phyloP scores from a whole-genome alignment of 805 yeast genomes.

The Schizosaccharomyces octosporus region DNA sequence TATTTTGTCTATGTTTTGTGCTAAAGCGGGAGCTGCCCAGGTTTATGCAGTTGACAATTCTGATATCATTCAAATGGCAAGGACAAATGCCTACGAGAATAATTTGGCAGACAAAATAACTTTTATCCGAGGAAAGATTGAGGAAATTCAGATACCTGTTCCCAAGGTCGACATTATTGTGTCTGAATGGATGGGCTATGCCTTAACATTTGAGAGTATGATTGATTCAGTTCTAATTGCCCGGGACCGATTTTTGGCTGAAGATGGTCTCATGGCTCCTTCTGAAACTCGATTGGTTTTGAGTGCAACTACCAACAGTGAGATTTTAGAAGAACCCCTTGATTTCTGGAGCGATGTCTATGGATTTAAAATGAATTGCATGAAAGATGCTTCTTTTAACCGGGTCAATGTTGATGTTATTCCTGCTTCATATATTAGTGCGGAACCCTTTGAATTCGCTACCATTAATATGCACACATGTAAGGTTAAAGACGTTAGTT shows the following conservation, averaged over 20 bases:
- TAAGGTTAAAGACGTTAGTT: conserved; percentile 43
- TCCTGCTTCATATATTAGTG: conserved; percentile 26
- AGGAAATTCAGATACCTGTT: conserved; percentile 51
- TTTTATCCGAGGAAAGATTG: conserved; percentile 55
- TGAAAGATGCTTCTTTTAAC: conserved; percentile 27
- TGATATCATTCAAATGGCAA: conserved; percentile 71
- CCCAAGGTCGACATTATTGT: conserved; percentile 61
- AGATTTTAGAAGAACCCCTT: conserved; percentile 74
- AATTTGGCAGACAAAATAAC: conserved; percentile 64
- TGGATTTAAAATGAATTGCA: conserved; percentile 73
- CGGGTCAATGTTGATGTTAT: conserved; percentile 75
- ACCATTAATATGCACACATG: conserved; percentile 64
- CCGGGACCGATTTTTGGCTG: conserved; percentile 44
- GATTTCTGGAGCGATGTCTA: conserved; percentile 91
- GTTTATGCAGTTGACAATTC: conserved; percentile 76
- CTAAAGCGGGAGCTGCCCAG: conserved; percentile 75
- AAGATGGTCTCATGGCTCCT: conserved; percentile 39
- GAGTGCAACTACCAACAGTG: conserved; percentile 82
- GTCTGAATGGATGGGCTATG: conserved; percentile 86
- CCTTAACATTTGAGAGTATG: conserved; percentile 67
- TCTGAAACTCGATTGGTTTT: conserved; percentile 74
- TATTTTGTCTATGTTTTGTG: conserved; percentile 74
- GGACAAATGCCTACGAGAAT: conserved; percentile 40
- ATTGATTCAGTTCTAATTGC: conserved; percentile 68
- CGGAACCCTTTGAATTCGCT: conserved; percentile 36